A percentile compares a stretch with the other conserved stretches of the same genome.
Evolutionary conservation across 2,329 filamentous ascomycete species (phyloP).

Genomic region (Teratosphaeria pseudoeucalypti): DNA sequence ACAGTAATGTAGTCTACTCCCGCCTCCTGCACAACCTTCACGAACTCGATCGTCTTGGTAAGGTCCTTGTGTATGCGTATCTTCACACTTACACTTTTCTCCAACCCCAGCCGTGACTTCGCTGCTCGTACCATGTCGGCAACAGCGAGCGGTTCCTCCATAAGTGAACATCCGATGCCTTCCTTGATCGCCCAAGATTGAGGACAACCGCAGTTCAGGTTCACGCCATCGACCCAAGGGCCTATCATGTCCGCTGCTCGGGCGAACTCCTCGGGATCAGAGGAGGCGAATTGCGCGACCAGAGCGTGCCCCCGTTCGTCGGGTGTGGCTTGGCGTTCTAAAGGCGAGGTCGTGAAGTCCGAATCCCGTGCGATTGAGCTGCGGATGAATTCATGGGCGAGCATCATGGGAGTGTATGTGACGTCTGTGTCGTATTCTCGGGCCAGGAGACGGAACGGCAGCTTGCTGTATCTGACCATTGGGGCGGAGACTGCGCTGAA

Average conservation of each 20-base stretch:
- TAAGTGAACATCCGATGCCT: slow-evolving; percentile 57
- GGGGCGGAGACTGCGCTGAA: slow-evolving; percentile 43
- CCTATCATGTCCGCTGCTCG: slow-evolving; percentile 52
- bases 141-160: slow-evolving; percentile 55
- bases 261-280: slow-evolving; percentile 50
- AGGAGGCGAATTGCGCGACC: slow-evolving; percentile 58
- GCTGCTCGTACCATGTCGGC: slow-evolving; percentile 53
- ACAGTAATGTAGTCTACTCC: slow-evolving; percentile 60
- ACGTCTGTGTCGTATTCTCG: slow-evolving; percentile 55
- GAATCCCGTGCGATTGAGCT: slow-evolving; percentile 39
- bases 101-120: slow-evolving; percentile 39
- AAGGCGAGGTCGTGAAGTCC: slow-evolving; percentile 45
- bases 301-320: slow-evolving; percentile 32
- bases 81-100: slow-evolving; percentile 56
- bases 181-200: slow-evolving; percentile 63
- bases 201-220: slow-evolving; percentile 64
- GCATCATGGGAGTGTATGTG: slow-evolving; percentile 60
- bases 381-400: slow-evolving; percentile 27
- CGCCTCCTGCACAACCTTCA: slow-evolving; percentile 51
- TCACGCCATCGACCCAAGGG: slow-evolving; percentile 53
- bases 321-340: slow-evolving; percentile 34
- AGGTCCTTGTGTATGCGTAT: slow-evolving; percentile 59
- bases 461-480: slow-evolving; percentile 51
- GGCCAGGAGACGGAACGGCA: slow-evolving; percentile 59
- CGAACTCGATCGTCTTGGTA: slow-evolving; percentile 46